phyloP scores from a whole-genome alignment of 2,329 filamentous ascomycete species.

The Penicillium sp. region DNA sequence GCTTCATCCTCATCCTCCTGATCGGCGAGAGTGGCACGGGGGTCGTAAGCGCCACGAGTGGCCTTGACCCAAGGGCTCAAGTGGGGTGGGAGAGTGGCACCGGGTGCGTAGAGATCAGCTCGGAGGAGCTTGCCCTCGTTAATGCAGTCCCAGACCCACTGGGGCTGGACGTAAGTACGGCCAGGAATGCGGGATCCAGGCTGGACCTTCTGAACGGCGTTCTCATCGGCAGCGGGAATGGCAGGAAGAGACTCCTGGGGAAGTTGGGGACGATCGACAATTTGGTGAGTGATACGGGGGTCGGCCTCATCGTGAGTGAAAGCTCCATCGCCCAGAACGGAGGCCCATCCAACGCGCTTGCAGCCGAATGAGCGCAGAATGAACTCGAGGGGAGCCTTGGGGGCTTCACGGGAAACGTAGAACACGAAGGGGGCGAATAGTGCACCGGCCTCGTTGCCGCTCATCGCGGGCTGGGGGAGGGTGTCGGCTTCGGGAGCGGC shows the following conservation, averaged over 20 bases:
- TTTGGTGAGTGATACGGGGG: conserved; percentile 88
- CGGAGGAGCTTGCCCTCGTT: conserved; percentile 88
- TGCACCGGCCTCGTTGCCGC: conserved; percentile 66
- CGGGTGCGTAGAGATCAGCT: conserved; percentile 84
- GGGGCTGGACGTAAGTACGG: conserved; percentile 88
- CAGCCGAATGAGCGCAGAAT: conserved; percentile 91
- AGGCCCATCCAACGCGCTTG: conserved; percentile 93
- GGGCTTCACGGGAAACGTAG: conserved; percentile 91
- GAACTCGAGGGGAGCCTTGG: conserved; percentile 86
- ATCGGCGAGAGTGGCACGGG: conserved; percentile 77
- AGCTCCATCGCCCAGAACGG: conserved; percentile 83
- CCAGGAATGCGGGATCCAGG: conserved; percentile 80
- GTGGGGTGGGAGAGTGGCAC: conserved; percentile 86
- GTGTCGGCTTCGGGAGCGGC: conserved; percentile 81
- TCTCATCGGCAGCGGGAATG: conserved; percentile 41
- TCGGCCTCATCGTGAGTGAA: conserved; percentile 89
- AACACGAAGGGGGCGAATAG: conserved; percentile 88
- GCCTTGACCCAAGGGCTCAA: conserved; percentile 92
- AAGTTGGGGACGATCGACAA: conserved; percentile 84
- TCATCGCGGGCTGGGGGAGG: conserved; percentile 72
- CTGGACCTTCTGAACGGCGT: conserved; percentile 48
- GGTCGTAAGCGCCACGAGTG: conserved; percentile 86
- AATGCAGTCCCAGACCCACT: conserved; percentile 97
- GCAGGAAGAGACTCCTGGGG: conserved; percentile 54
- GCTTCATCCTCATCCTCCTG: conserved; percentile 87